phyloP scores from a whole-genome alignment of 2,329 filamentous ascomycete genomes.

The Apiospora kogelbergensis region DNA sequence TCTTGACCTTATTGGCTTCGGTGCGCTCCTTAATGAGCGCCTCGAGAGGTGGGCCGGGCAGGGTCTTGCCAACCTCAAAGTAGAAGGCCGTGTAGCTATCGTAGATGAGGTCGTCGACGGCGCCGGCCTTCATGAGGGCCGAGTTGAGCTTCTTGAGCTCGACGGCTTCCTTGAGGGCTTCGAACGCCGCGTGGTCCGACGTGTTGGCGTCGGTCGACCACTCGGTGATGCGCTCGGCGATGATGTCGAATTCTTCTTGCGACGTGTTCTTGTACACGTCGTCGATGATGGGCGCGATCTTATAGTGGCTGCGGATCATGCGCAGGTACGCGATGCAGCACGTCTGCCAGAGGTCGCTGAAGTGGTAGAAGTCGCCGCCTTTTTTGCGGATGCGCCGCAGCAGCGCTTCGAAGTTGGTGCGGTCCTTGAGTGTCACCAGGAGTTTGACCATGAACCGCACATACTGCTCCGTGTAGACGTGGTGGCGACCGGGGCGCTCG shows the following conservation, averaged over 20 bases:
- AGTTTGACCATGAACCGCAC: constrained; percentile 78
- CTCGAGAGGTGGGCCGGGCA: constrained; percentile 52
- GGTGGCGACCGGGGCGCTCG: constrained; percentile 80
- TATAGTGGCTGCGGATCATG: constrained; percentile 50
- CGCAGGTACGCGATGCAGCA: constrained; percentile 55
- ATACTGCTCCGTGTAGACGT: constrained; percentile 88
- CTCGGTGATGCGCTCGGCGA: constrained; percentile 53
- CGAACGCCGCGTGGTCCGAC: constrained; percentile 44
- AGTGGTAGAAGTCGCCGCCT: constrained; percentile 71
- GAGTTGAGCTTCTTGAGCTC: constrained; percentile 75
- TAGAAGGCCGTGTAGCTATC: constrained; percentile 85
- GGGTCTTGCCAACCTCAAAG: constrained; percentile 59
- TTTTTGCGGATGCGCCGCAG: constrained; percentile 80
- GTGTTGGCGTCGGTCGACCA: constrained; percentile 37
- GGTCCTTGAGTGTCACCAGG: constrained; percentile 72
- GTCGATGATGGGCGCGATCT: constrained; percentile 46
- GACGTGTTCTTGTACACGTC: constrained; percentile 56
- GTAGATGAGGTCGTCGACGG: constrained; percentile 90
- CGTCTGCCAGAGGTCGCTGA: constrained; percentile 58
- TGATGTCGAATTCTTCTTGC: constrained; percentile 57
- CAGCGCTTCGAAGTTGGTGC: constrained; percentile 73
- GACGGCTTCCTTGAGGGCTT: constrained; percentile 57
- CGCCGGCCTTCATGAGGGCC: constrained; percentile 78
- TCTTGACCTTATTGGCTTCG: constrained; percentile 34
- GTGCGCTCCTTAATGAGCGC: constrained; percentile 46